Evolutionary conservation across 139 green algal species (phyloP), one percentile per base, ranked within the genome.

Genomic region (Chlamydomonas asymmetrica): DNA sequence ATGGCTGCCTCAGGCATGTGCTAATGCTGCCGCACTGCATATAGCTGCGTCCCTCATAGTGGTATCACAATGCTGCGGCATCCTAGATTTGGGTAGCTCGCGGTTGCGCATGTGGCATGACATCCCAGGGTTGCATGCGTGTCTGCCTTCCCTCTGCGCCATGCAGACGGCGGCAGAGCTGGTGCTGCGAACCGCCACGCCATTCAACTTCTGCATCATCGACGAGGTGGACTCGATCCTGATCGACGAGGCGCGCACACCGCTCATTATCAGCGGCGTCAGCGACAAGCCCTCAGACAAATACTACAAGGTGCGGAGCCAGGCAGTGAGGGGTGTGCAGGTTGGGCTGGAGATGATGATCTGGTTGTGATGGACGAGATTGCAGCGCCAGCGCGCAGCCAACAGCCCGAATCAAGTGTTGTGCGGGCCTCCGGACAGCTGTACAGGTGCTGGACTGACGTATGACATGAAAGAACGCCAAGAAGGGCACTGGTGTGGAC

Each of bases 241-340:
- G 27, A 97, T 99, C 73, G 96, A 99, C 74, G 96, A 99, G 86
- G 96, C 96, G 25, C 89, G 96, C 71, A 99, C 96, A 10, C 96
- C 96, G 4, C 91, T 99, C 66, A 98, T 99, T 87, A 97, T 97
- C 77, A 96, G 88, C 5, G 96, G 96, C 29, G 65, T 88, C 0
- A 88, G 90, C 16, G 96, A 98, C 74, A 93, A 96, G 73, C 93
- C 95, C 20, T 90, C 77, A 18, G 85, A 93, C 50, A 90, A 91
- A 60, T 98, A 97, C 85, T 72, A 83, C 74, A 97, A 96, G 84
- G 87, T 76, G 37, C 8, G 77, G 48, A 27, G 38, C 8, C 25
- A 40, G 66, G 5, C 25, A 7, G 66, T 20, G 25, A 45, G 3
- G 16, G n/a, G 22, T 10, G 50, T 25, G 5, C 7, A 25, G 8